Conservation (phyloP, 805 yeast genomes). For the Wickerhamiella alocasiicola region DNA sequence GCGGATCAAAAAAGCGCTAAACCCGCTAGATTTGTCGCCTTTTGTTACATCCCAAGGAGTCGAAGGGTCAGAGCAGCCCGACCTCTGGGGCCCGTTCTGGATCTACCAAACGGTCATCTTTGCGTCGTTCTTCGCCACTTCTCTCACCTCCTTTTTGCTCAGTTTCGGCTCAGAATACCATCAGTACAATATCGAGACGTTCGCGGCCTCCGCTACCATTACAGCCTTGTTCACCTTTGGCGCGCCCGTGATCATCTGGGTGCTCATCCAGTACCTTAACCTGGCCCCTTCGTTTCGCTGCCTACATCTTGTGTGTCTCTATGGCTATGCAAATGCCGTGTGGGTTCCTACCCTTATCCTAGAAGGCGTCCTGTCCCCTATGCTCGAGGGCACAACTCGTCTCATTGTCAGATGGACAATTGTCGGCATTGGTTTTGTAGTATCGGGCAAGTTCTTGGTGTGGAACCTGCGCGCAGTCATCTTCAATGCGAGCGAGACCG, state of each 20-base stretch:
- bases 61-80: constrained; percentile 39
- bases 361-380: constrained; percentile 42
- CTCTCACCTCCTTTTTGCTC: constrained; percentile 48
- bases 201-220: constrained; percentile 55
- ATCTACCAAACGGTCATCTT: constrained; percentile 71
- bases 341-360: constrained; percentile 77
- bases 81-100: constrained; percentile 86
- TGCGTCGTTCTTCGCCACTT: constrained; percentile 60
- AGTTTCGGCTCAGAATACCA: constrained; percentile 34
- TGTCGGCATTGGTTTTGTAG: constrained; percentile 44
- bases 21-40: constrained; percentile 33
- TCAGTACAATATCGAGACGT: constrained; percentile 45
- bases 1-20: constrained; percentile 44
- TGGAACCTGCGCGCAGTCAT: constrained; percentile 33
- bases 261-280: constrained; percentile 42
- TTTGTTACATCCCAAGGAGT: constrained; percentile 21
- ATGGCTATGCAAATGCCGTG: constrained; percentile 70
- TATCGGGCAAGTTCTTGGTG: constrained; percentile 45
- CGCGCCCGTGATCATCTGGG: constrained; percentile 47
- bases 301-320: constrained; percentile 54
- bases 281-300: constrained; percentile 34
- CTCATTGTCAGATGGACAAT: constrained; percentile 48
- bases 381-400: constrained; percentile 32
- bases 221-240: constrained; percentile 65
- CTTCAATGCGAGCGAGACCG: constrained; percentile 16